Percentiles rank a stretch among this genome's conserved stretches.
Evolutionary conservation across 2,329 filamentous ascomycete species (phyloP).

Genomic region (Xylaria sp.): DNA sequence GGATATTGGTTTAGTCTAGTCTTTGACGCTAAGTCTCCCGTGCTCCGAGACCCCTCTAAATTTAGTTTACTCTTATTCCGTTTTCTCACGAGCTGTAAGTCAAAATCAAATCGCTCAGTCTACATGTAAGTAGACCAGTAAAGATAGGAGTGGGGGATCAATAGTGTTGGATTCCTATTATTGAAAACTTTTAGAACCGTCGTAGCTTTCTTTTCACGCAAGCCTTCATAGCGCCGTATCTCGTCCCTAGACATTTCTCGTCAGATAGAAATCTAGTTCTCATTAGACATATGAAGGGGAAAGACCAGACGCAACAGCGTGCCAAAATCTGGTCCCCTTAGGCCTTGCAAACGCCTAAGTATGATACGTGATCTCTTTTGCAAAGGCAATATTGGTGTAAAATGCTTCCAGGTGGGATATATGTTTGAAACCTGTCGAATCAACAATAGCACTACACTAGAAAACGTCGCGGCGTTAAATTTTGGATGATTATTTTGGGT

Average conservation of each 20-base stretch:
- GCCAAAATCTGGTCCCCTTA: neutral
- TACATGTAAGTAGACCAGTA: neutral
- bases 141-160: neutral
- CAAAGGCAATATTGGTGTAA: slow-evolving; percentile 5
- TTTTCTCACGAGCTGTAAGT: neutral
- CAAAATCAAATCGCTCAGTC: neutral
- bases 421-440: neutral
- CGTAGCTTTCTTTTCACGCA: neutral
- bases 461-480: slow-evolving; percentile 8
- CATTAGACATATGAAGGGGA: neutral
- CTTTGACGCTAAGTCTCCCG: neutral
- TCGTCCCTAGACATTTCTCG: neutral
- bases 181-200: neutral
- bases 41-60: neutral
- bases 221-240: neutral
- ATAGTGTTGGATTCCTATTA: slow-evolving; percentile 1
- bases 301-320: neutral
- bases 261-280: neutral
- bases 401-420: neutral
- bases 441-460: neutral
- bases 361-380: slow-evolving; percentile 12
- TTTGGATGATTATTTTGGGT: slow-evolving; percentile 22
- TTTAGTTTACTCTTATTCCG: neutral
- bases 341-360: neutral
- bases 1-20: neutral